phyloP scores from a whole-genome alignment of 352 stramenopile genomes.

The Phytophthora hybrid region DNA sequence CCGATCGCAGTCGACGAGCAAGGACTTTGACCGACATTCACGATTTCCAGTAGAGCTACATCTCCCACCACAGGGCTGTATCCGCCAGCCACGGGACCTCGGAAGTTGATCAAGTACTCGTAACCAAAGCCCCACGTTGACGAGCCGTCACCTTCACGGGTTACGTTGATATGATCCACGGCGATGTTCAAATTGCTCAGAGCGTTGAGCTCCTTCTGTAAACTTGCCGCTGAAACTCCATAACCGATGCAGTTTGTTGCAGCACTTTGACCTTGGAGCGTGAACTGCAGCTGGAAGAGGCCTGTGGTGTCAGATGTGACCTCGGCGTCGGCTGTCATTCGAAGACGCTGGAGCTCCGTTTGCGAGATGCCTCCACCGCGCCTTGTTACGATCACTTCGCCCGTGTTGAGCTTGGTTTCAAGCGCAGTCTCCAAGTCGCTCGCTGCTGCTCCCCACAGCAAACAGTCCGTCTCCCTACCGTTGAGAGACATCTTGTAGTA shows the following conservation, averaged over 20 bases:
- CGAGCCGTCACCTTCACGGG: slow-evolving; percentile 66
- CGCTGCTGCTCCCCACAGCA: slow-evolving; percentile 67
- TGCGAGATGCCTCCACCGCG: slow-evolving; percentile 66
- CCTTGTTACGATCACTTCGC: slow-evolving; percentile 66
- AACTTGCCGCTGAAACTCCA: slow-evolving; percentile 59
- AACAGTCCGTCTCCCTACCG: slow-evolving; percentile 42
- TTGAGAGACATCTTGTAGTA: slow-evolving; percentile 63
- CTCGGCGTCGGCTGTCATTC: slow-evolving; percentile 70
- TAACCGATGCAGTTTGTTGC: slow-evolving; percentile 77
- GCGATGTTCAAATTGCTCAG: slow-evolving; percentile 51
- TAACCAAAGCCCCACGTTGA: slow-evolving; percentile 81
- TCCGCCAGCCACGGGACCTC: slow-evolving; percentile 61
- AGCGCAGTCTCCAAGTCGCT: slow-evolving; percentile 55
- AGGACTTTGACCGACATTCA: slow-evolving; percentile 55
- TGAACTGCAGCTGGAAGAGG: slow-evolving; percentile 75
- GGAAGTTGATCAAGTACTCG: slow-evolving; percentile 78
- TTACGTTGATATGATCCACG: slow-evolving; percentile 51
- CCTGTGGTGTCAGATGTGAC: slow-evolving; percentile 52
- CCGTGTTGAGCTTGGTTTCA: slow-evolving; percentile 38
- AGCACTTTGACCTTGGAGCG: slow-evolving; percentile 56
- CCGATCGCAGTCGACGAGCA: slow-evolving; percentile 48
- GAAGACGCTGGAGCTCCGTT: slow-evolving; percentile 76
- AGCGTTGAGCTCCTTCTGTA: slow-evolving; percentile 73
- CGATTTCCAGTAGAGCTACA: slow-evolving; percentile 53
- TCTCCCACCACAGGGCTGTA: slow-evolving; percentile 70